A percentile compares a stretch with the other conserved stretches of the same genome.
phyloP scores from a whole-genome alignment of 371 early-diverging fungal genomes.

The Apophysomyces ossiformis region DNA sequence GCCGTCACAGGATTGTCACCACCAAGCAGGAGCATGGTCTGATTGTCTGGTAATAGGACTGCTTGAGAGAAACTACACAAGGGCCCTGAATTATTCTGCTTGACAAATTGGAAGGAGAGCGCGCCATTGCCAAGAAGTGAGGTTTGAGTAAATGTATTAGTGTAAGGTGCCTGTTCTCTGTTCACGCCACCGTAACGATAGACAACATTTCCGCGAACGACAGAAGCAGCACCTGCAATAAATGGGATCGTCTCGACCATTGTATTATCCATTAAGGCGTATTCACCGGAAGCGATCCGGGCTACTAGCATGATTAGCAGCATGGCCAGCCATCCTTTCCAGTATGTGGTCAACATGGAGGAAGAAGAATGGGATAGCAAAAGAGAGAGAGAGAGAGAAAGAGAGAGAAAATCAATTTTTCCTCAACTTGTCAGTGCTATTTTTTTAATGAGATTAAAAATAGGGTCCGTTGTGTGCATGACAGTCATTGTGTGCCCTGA shows the following conservation, averaged over 20 bases:
- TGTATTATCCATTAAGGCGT: not conserved
- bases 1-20: not conserved
- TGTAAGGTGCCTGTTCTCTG: not conserved
- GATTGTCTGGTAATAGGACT: conserved; percentile 15
- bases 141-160: not conserved
- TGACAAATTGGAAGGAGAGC: not conserved
- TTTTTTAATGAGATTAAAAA: conserved; percentile 4
- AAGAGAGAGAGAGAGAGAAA: not conserved
- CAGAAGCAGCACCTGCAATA: conserved; percentile 2
- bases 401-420: not conserved
- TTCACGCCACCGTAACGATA: conserved; percentile 16
- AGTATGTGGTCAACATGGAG: not conserved
- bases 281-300: not conserved
- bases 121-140: not conserved
- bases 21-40: conserved; percentile 16
- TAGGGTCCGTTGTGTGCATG: conserved; percentile 1
- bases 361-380: not conserved
- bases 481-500: conserved; percentile 11
- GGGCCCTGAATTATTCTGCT: not conserved
- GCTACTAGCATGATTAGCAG: not conserved
- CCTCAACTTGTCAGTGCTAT: not conserved
- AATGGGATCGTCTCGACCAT: not conserved
- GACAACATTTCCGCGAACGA: conserved; percentile 6
- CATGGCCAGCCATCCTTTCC: not conserved
- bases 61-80: not conserved